phyloP scores from a whole-genome alignment of 352 stramenopile genomes.

The Phytophthora kernoviae region DNA sequence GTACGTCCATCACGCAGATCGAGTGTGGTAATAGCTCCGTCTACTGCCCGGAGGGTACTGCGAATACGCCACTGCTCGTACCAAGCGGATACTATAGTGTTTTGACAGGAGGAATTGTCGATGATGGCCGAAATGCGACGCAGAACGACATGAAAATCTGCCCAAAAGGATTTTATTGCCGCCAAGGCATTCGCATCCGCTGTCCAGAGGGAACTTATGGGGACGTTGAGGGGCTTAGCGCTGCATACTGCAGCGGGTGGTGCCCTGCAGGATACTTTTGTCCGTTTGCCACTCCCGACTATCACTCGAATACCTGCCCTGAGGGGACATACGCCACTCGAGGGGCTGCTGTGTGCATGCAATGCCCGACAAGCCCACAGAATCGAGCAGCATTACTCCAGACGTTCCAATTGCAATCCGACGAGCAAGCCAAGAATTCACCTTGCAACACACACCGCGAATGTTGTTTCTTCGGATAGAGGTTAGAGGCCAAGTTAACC shows the following conservation, averaged over 20 bases:
- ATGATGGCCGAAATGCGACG: conserved; percentile 55
- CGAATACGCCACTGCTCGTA: conserved; percentile 50
- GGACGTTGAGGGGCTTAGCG: conserved; percentile 50
- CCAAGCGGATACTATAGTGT: conserved; percentile 58
- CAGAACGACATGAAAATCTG: conserved; percentile 58
- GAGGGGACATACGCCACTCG: conserved; percentile 47
- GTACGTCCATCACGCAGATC: conserved; percentile 44
- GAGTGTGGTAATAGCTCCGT: conserved; percentile 54
- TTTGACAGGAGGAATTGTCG: conserved; percentile 38
- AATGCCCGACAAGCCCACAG: conserved; percentile 36
- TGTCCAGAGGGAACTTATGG: conserved; percentile 77
- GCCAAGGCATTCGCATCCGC: conserved; percentile 61
- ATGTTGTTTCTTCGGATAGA: conserved; percentile 56
- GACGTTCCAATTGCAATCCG: conserved; percentile 23
- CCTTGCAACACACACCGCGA: conserved; percentile 43
- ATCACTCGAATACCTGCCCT: conserved; percentile 42
- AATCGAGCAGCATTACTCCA: conserved; percentile 27
- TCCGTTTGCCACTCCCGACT: conserved; percentile 58
- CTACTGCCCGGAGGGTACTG: conserved; percentile 66
- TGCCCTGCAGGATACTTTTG: conserved; percentile 77
- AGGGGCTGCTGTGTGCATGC: conserved; percentile 50
- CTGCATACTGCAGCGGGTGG: conserved; percentile 58
- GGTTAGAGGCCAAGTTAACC: no score
- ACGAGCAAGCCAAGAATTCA: conserved; percentile 12
- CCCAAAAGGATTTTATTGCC: conserved; percentile 73